Evolutionary conservation across 2,329 filamentous ascomycete species (phyloP), one percentile per base, ranked within the genome.

Genomic region (Fusarium torulosum): DNA sequence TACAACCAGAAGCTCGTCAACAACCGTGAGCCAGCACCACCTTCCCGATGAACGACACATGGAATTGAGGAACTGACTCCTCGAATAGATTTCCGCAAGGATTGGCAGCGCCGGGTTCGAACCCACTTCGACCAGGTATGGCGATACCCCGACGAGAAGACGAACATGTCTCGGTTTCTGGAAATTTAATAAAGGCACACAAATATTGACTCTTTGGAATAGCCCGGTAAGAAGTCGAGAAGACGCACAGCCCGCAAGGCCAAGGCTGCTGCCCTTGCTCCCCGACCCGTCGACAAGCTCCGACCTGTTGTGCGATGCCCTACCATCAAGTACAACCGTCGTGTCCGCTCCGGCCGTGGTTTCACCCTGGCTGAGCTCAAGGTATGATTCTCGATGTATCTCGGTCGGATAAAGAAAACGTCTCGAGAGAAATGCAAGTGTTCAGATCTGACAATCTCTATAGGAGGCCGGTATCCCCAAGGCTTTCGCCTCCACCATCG

Each of bases 91-190:
- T 97, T 97, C 93, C 94, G 93, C 87, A 97, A 97, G 93, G 94
- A 99, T 89, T 99, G 96, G 96, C 94, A 98, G 86, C 93, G 94
- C 87, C 93, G 94, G 86, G 96, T 99, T 82, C 93, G 94, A 86
- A 92, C 93, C 85, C 96, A 99, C 90, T 99, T 99, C 88, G 94
- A 99, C 89, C 96, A 98, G 94, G 95, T 97, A 95, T 86, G 81
- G 70, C 71, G 70, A 61, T 53, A 52, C 44, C 25, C 57, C 55
- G 54, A 69, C 52, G 51, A 59, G 45, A 68, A 47, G 59, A 21
- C 54, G 46, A 51, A 66, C 51, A 51, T 46, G 57, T 70, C 52
- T 63, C 49, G 61, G 51, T 38, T 67, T 62, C 43, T 67, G 47
- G 59, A 68, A 67, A 64, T 57, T 54, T 25, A 35, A 54, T 20